Evolutionary conservation across 768 basidiomycete genomes (phyloP), one percentile per base, ranked within the genome.

Genomic region (Boletus speciosus): DNA sequence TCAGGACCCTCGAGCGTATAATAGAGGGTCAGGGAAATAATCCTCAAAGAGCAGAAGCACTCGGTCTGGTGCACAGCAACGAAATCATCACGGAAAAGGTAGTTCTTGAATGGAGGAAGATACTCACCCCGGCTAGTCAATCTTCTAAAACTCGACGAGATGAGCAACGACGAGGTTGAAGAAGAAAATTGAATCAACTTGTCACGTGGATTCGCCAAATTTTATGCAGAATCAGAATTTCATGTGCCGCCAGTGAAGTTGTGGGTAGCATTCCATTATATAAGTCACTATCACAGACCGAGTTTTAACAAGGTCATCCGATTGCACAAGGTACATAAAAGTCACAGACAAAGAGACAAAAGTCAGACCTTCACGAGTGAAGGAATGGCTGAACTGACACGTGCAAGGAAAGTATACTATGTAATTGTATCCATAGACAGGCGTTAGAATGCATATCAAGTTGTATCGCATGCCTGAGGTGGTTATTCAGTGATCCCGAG

Each of bases 401-500:
- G 43, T 42, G 48, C 19, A 40, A 21, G 27, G 40, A 47, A 52
- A 49, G 43, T 56, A 50, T 35, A 60, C 54, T 59, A 66, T 40
- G 37, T 21, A 48, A 51, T 49, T 52, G 31, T 56, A 53, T 46
- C 36, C 51, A 48, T 58, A 56, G 39, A 58, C 49, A 47, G 56
- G 52, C 21, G 39, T 31, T 56, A 42, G 37, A 34, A 38, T 42
- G 54, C 29, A 50, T 49, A 10, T 38, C 40, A 25, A 16, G 45
- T 36, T 31, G 14, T 43, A 31, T 25, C n/a, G 27, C 32, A 16
- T 36, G 54, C 15, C 12, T 7, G 15, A 37, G 36, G 29, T 36
- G 16, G 35, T 48, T 36, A 37, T 27, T 90, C 79, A 93, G 76
- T 92, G 90, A 76, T 93, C 90, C 74, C 90, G 85, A 71, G 90